Percentiles rank a stretch among this genome's conserved stretches.
Conservation (phyloP, 192 early-diverging fungal species). For the Entomortierella lignicola region DNA sequence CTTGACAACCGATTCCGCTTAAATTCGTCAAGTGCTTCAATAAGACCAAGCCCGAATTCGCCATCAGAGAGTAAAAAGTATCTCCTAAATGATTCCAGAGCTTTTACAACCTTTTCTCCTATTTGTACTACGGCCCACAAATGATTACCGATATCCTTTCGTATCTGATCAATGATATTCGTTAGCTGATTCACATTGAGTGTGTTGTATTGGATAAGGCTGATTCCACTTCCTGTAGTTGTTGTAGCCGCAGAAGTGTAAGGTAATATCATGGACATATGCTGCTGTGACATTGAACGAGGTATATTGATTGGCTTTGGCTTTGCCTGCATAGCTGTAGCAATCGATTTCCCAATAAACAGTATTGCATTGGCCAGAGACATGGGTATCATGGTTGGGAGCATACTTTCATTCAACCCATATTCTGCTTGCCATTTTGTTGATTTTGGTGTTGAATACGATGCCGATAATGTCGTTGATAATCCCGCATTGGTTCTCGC, state of each 20-base stretch:
- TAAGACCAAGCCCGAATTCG: slow-evolving; percentile 66
- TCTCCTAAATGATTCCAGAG: slow-evolving; percentile 69
- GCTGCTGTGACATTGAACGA: slow-evolving; percentile 26
- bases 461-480: neutral
- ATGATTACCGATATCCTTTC: slow-evolving; percentile 66
- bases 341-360: slow-evolving; percentile 76
- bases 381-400: slow-evolving; percentile 65
- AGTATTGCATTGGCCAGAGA: slow-evolving; percentile 69
- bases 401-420: slow-evolving; percentile 51
- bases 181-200: slow-evolving; percentile 54
- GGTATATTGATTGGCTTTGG: slow-evolving; percentile 42
- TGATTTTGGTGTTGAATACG: neutral
- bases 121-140: slow-evolving; percentile 76
- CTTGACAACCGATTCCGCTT: slow-evolving; percentile 41
- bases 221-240: slow-evolving; percentile 17
- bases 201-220: slow-evolving; percentile 41
- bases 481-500: neutral
- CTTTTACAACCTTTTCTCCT: slow-evolving; percentile 66
- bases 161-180: slow-evolving; percentile 59
- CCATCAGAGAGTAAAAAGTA: slow-evolving; percentile 73
- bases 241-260: slow-evolving; percentile 17
- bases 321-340: slow-evolving; percentile 60
- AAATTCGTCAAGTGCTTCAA: slow-evolving; percentile 65
- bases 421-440: slow-evolving; percentile 63
- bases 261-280: slow-evolving; percentile 23